A percentile compares a stretch with the other conserved stretches of the same genome.
Conservation (phyloP, 805 yeast genomes). For the Nakazawaea ernobii region DNA sequence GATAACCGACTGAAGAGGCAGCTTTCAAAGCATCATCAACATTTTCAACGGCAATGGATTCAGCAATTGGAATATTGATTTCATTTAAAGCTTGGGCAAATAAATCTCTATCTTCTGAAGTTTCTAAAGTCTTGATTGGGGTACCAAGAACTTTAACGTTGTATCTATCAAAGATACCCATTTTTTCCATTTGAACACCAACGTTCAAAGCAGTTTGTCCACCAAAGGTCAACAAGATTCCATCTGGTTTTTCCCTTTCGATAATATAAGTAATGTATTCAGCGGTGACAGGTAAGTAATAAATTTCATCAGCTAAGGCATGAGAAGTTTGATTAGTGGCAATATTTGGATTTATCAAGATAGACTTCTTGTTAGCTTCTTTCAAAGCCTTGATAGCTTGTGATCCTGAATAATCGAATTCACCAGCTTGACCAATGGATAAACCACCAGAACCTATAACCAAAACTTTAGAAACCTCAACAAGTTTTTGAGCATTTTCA, state of each 20-base stretch:
- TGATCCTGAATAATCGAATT: constrained; percentile 94
- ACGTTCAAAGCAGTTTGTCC: constrained; percentile 98
- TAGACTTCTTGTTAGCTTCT: constrained; percentile 82
- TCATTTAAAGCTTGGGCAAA: constrained; percentile 94
- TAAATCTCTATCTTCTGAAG: constrained; percentile 96
- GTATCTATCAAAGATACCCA: constrained; percentile 89
- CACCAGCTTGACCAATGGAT: constrained; percentile 98
- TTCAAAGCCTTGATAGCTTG: constrained; percentile 95
- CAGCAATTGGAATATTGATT: constrained; percentile 94
- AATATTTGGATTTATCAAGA: constrained; percentile 89
- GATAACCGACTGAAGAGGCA: constrained; percentile 84
- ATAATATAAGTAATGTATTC: constrained; percentile 94
- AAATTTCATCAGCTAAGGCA: constrained; percentile 90
- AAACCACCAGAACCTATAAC: constrained; percentile 97
- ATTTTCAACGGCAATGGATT: constrained; percentile 90
- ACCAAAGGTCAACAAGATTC: constrained; percentile 92
- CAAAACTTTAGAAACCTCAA: constrained; percentile 80
- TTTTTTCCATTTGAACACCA: constrained; percentile 89
- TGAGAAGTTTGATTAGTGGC: constrained; percentile 97
- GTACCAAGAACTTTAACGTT: constrained; percentile 96
- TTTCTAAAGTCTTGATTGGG: constrained; percentile 91
- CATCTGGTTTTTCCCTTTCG: constrained; percentile 95
- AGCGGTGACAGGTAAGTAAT: constrained; percentile 93
- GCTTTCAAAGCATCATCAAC: constrained; percentile 93
- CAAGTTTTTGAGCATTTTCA: constrained; percentile 60